These are phyloP conservation scores for Stevia rebaudiana DNA, from an alignment of 140 eudicot genomes.

Conservation along the genomic window DNA sequence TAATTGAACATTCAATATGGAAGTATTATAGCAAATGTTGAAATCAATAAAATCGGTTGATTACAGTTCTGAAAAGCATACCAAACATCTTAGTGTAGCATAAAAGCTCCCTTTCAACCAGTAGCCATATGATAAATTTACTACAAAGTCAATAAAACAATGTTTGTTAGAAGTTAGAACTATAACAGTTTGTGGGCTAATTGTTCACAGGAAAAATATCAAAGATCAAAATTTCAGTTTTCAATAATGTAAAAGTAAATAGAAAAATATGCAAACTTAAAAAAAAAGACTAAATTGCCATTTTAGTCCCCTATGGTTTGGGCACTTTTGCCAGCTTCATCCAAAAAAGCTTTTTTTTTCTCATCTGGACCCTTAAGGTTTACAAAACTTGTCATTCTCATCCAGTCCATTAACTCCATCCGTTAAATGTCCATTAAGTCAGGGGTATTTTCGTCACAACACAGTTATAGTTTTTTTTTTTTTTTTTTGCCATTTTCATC, in stretches of 20 bases:
- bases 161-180: constrained; percentile 12
- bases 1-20: not conserved
- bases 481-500: no score
- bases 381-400: no score
- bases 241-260: constrained; percentile 7
- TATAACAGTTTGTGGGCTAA: not conserved
- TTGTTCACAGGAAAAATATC: not conserved
- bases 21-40: not conserved
- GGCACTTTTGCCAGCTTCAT: no score
- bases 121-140: constrained; percentile 83
- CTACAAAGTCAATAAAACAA: constrained; percentile 37
- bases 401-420: no score
- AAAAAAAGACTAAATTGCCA: no score
- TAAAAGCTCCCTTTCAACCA: constrained; percentile 69
- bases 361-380: no score
- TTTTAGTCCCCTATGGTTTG: no score
- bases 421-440: no score
- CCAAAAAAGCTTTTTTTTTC: no score
- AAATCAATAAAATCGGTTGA: not conserved
- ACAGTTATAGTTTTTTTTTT: no score
- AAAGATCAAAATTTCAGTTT: not conserved
- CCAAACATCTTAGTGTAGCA: constrained; percentile 80
- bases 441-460: no score
- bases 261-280: not conserved
- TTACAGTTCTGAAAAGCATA: constrained; percentile 25